Conservation (phyloP, 306 rosid genomes). For the Vigna reflexopilosa region DNA sequence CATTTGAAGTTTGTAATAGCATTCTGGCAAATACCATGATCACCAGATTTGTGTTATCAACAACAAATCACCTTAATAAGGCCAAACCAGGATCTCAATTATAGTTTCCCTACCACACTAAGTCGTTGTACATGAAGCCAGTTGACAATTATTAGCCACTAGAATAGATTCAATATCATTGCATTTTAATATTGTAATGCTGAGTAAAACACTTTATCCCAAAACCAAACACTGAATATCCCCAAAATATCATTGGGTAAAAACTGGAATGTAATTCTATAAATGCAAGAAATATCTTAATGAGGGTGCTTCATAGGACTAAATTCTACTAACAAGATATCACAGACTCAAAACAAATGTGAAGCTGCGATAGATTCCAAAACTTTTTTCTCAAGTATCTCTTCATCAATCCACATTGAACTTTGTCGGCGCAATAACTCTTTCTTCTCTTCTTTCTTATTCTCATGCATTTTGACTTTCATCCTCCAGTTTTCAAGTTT, state of each 20-base stretch:
- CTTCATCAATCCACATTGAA: slow-evolving; percentile 73
- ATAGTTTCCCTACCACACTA: slow-evolving; percentile 12
- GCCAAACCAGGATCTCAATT: not conserved
- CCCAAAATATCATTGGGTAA: not conserved
- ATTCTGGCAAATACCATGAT: not conserved
- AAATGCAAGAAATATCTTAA: slow-evolving; percentile 22
- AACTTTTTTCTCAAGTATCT: slow-evolving; percentile 56
- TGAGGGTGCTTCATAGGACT: slow-evolving; percentile 22
- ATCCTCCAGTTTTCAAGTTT: slow-evolving; percentile 81
- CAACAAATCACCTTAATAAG: too few species aligned
- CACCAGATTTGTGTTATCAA: not conserved
- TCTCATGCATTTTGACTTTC: slow-evolving; percentile 55
- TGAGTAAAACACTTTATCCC: not conserved
- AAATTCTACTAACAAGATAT: slow-evolving; percentile 33
- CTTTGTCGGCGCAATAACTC: slow-evolving; percentile 63
- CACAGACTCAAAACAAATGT: slow-evolving; percentile 15
- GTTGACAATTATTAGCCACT: slow-evolving; percentile 26
- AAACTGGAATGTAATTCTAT: slow-evolving; percentile 8
- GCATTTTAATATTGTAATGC: slow-evolving; percentile 8
- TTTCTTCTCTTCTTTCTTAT: slow-evolving; percentile 67
- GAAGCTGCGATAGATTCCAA: slow-evolving; percentile 41
- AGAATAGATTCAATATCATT: slow-evolving; percentile 23
- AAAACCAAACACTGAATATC: slow-evolving; percentile 21
- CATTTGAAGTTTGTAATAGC: not conserved
- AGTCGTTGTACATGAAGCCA: slow-evolving; percentile 16